A percentile compares a stretch with the other conserved stretches of the same genome.
Evolutionary conservation across 176 grass and related monocot genomes (phyloP).

Genomic region (Phoenix dactylifera): DNA sequence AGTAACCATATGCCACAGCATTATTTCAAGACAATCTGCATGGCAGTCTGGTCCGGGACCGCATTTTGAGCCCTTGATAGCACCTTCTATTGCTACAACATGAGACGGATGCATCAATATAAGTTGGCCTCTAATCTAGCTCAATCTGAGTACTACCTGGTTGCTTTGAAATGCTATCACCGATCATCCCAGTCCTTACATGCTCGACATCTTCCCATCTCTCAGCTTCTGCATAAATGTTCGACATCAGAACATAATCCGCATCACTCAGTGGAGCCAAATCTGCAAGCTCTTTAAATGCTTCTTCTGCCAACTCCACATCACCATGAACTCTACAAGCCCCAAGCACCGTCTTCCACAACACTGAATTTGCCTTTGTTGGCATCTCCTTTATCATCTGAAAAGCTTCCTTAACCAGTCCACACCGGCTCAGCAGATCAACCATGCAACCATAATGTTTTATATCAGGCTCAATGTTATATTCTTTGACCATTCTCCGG

Average conservation of each 20-base stretch:
- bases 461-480: slow-evolving; percentile 40
- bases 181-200: slow-evolving; percentile 32
- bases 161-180: slow-evolving; percentile 24
- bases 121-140: not conserved
- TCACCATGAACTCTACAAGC: slow-evolving; percentile 44
- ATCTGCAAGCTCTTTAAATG: slow-evolving; percentile 27
- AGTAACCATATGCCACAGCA: no score
- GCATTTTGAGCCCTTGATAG: no score
- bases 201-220: slow-evolving; percentile 53
- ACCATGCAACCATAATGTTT: slow-evolving; percentile 81
- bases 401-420: slow-evolving; percentile 54
- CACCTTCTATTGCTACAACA: no score
- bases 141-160: slow-evolving; percentile 41
- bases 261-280: slow-evolving; percentile 25
- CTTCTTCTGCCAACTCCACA: slow-evolving; percentile 31
- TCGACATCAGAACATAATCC: slow-evolving; percentile 35
- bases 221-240: slow-evolving; percentile 58
- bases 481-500: slow-evolving; percentile 37
- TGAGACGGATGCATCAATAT: no score
- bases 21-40: no score
- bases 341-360: slow-evolving; percentile 68
- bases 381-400: slow-evolving; percentile 44
- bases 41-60: no score
- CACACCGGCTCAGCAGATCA: slow-evolving; percentile 52
- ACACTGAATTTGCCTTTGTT: slow-evolving; percentile 23